Conservation (phyloP, 1,284 basidiomycete species). For the Apiotrichum domesticum region DNA sequence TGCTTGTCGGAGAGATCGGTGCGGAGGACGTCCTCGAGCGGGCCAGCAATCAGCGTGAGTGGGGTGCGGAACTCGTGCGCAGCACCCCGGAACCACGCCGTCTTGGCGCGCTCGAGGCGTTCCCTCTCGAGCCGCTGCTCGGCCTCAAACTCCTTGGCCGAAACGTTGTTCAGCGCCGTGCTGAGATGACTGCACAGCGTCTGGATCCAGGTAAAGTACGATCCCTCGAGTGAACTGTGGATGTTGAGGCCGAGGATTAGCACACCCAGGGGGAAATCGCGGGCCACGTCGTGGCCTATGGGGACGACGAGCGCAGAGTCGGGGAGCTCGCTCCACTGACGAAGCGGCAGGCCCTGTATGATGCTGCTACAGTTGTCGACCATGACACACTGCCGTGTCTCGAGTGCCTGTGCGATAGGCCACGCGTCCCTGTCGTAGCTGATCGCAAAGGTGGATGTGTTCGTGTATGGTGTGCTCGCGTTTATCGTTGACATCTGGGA, state of each 20-base stretch:
- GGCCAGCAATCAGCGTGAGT: constrained; percentile 38
- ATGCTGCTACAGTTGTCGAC: constrained; percentile 38
- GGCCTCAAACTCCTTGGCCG: constrained; percentile 40
- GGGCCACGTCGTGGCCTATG: background rate
- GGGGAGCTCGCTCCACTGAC: constrained; percentile 43
- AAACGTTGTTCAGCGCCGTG: constrained; percentile 31
- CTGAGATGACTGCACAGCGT: constrained; percentile 35
- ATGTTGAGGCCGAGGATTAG: constrained; percentile 47
- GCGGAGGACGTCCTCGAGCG: constrained; percentile 27
- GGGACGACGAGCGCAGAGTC: constrained; percentile 12
- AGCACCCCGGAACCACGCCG: constrained; percentile 29
- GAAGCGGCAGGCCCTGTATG: constrained; percentile 33
- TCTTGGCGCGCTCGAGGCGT: constrained; percentile 26
- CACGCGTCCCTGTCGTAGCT: constrained; percentile 14
- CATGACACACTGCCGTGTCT: constrained; percentile 35
- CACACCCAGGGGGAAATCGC: constrained; percentile 26
- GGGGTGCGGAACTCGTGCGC: constrained; percentile 46
- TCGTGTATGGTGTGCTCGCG: background rate
- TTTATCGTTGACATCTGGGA: no score
- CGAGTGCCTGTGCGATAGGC: constrained; percentile 40
- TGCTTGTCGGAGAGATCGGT: constrained; percentile 17
- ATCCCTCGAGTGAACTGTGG: constrained; percentile 33
- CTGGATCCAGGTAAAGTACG: constrained; percentile 39
- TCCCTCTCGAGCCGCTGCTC: constrained; percentile 35
- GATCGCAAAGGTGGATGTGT: background rate